These are phyloP conservation scores for Alternaria sp. DNA, from an alignment of 2,329 filamentous ascomycete genomes.

Conservation along the genomic window DNA sequence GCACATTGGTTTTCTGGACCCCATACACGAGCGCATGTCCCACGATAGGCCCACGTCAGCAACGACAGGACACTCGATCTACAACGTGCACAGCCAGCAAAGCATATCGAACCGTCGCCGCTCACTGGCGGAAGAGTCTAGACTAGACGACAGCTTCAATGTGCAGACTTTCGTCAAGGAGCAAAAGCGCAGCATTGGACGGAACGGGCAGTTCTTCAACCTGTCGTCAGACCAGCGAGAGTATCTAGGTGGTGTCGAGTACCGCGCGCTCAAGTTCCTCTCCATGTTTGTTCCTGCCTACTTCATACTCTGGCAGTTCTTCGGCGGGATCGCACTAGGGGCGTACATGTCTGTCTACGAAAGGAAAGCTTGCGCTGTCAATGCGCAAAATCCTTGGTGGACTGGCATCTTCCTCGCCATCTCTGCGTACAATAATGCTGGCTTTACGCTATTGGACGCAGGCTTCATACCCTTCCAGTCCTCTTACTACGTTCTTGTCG, in stretches of 20 bases:
- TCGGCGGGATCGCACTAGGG: conserved; percentile 33
- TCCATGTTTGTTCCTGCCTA: conserved; percentile 29
- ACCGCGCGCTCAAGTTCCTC: conserved; percentile 34
- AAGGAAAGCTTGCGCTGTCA: conserved; percentile 30
- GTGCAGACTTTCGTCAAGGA: conserved; percentile 34
- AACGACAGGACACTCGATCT: conserved; percentile 34
- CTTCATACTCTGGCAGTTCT: conserved; percentile 33
- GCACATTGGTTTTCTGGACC: conserved; percentile 35
- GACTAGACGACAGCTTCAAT: conserved; percentile 28
- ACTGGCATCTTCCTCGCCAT: conserved; percentile 25
- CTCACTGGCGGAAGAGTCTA: conserved; percentile 28
- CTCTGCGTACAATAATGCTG: conserved; percentile 33
- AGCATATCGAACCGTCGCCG: conserved; percentile 28
- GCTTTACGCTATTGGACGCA: conserved; percentile 32
- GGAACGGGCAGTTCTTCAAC: conserved; percentile 33
- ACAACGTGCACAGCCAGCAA: conserved; percentile 29
- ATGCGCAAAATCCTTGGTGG: conserved; percentile 33
- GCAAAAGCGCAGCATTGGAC: conserved; percentile 35
- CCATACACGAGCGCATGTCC: conserved; percentile 26
- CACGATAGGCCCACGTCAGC: conserved; percentile 29
- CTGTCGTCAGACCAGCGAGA: conserved; percentile 33
- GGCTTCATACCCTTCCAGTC: conserved; percentile 34
- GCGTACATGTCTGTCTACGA: conserved; percentile 33
- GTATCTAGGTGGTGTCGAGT: conserved; percentile 34
- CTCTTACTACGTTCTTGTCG: conserved; percentile 29